These are phyloP conservation scores for Solanum arcanum DNA, from an alignment of 257 asterid genomes.

Conservation along the genomic window DNA sequence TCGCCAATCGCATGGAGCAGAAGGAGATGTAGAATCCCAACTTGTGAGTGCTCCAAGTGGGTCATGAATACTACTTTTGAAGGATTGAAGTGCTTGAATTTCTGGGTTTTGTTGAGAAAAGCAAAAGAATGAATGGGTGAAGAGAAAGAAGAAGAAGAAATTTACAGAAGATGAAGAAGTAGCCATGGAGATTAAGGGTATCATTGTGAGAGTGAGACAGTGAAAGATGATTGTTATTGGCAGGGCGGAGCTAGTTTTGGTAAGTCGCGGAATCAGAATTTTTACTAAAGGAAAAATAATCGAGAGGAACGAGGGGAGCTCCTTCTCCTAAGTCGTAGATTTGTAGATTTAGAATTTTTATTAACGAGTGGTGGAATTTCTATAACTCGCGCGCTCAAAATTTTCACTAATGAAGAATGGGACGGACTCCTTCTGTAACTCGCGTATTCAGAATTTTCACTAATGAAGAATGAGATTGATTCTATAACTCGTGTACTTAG, in stretches of 20 bases:
- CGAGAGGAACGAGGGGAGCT: too few relatives aligned
- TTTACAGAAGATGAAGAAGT: neutral
- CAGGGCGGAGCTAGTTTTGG: neutral
- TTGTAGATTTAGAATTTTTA: too few relatives aligned
- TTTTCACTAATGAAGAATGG: too few relatives aligned
- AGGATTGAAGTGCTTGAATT: slow-evolving; percentile 37
- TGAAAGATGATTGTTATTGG: neutral
- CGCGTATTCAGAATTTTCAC: too few relatives aligned
- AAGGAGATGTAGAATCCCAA: slow-evolving; percentile 40
- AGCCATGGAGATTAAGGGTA: neutral
- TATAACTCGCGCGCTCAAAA: too few relatives aligned
- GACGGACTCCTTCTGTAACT: too few relatives aligned
- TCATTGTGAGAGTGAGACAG: neutral
- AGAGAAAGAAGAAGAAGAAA: slow-evolving; percentile 1
- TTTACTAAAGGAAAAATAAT: rapidly evolving
- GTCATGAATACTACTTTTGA: slow-evolving; percentile 35
- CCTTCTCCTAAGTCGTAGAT: too few relatives aligned
- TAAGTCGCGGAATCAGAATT: neutral
- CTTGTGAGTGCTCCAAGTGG: slow-evolving; percentile 38
- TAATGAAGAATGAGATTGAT: too few relatives aligned
- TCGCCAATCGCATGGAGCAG: slow-evolving; percentile 74
- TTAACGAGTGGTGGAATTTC: too few relatives aligned
- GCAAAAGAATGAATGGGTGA: neutral
- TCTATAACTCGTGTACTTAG: too few relatives aligned
- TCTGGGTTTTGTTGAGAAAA: slow-evolving; percentile 18